These are phyloP conservation scores for Pseudopithomyces maydicus DNA, from an alignment of 2,329 filamentous ascomycete genomes.

Conservation along the genomic window DNA sequence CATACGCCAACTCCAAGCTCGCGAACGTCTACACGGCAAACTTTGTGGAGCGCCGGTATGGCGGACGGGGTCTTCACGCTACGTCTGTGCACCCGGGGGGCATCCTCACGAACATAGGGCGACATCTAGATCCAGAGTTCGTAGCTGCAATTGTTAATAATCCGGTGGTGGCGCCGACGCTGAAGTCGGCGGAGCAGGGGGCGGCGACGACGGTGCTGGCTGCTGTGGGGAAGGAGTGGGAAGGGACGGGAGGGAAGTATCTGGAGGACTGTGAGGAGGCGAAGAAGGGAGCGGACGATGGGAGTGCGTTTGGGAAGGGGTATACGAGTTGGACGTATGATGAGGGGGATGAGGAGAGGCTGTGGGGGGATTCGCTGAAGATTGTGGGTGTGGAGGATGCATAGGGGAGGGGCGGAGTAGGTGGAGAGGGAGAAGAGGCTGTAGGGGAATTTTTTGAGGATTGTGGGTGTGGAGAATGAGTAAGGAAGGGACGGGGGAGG, in stretches of 20 bases:
- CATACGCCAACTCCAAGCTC: conserved; percentile 58
- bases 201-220: conserved; percentile 47
- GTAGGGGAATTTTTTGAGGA: conserved; percentile 29
- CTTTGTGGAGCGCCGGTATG: conserved; percentile 57
- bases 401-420: no score
- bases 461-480: conserved; percentile 10
- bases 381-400: conserved; percentile 11
- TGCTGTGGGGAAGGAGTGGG: conserved; percentile 39
- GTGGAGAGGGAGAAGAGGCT: conserved; percentile 40
- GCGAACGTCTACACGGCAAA: conserved; percentile 59
- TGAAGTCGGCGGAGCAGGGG: conserved; percentile 46
- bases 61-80: conserved; percentile 49
- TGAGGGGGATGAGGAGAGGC: conserved; percentile 29
- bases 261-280: conserved; percentile 34
- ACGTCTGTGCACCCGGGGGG: conserved; percentile 15
- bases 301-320: conserved; percentile 8
- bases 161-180: background rate
- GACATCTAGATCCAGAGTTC: conserved; percentile 2
- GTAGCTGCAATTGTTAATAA: background rate
- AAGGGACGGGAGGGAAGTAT: conserved; percentile 43
- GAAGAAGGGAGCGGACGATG: conserved; percentile 9
- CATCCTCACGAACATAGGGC: conserved; percentile 9
- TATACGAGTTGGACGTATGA: conserved; percentile 32
- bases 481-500: no score
- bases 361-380: conserved; percentile 34